Evolutionary conservation across 2,329 filamentous ascomycete species (phyloP).

Genomic region (Beauveria caledonica): DNA sequence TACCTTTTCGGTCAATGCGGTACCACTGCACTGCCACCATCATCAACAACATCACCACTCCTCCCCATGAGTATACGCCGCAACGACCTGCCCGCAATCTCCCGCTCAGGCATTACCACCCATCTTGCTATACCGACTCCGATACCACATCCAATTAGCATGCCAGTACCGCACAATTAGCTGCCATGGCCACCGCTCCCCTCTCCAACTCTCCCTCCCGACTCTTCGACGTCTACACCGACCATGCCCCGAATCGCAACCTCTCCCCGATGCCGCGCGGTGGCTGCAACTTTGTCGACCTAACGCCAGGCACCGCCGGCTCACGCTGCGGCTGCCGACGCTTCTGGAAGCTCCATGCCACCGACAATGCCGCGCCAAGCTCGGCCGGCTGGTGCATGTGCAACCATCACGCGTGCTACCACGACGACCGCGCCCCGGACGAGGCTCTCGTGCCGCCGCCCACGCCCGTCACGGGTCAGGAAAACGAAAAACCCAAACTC

Average conservation of each 20-base stretch:
- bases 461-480: constrained; percentile 32
- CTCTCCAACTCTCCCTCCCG: constrained; percentile 33
- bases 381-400: constrained; percentile 52
- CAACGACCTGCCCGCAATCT: background rate
- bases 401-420: constrained; percentile 54
- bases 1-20: background rate
- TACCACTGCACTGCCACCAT: background rate
- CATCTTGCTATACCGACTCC: background rate
- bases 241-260: constrained; percentile 26
- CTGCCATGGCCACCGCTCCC: constrained; percentile 40
- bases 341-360: constrained; percentile 44
- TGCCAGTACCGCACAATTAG: constrained; percentile 34
- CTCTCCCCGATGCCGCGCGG: constrained; percentile 38
- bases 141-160: background rate
- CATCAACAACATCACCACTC: background rate
- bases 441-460: constrained; percentile 12
- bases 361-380: constrained; percentile 28
- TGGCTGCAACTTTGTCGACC: constrained; percentile 50
- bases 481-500: constrained; percentile 41
- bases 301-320: constrained; percentile 42
- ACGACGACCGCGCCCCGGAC: constrained; percentile 37
- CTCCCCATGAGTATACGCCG: background rate
- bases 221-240: constrained; percentile 49
- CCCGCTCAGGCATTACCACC: background rate
- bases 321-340: constrained; percentile 51